Base-by-base conservation (phyloP, 1,284 basidiomycete species). In the Boletus mariae region DNA sequence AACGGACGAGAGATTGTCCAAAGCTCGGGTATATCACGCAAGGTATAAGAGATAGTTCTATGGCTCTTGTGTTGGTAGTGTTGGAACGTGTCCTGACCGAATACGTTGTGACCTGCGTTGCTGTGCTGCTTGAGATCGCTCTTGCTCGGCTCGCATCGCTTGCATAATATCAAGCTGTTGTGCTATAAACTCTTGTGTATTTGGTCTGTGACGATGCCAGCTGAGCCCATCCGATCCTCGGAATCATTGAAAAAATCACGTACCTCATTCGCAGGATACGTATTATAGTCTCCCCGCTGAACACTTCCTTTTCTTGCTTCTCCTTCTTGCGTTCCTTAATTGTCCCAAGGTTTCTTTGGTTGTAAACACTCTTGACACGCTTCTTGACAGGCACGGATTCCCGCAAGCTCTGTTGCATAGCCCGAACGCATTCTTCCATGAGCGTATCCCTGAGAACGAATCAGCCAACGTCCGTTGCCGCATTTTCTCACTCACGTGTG, bases 371-470 rank as follows among this genome's bases (percentile, higher is more conserved):
- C 79, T 98, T 98, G 5, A 87, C 87, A 5, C 94, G 86, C 70
- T 90, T 92, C 76, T 87, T 88, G 56, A 91, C 78, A n/a, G 85
- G 83, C 2, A 89, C 82, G 5, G 84, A 79, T 25, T 84, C 81
- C 11, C 84, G 81, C 45, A 97, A 73, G 34, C 80, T 89, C 71
- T 83, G 85, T 70, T 90, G 92, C 88, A 87, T 96, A 80, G 91
- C 88, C 4, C 92, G 84, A 31, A 98, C 93, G 64, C 94, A 98
- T 74, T 98, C 94, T 70, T 97, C 92, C 93, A 95, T 95, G 35
- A 95, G 75, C 13, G 85, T 87, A 65, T 96, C 94, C 41, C 90
- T 93, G 63, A 17, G 47, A 53, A 5, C 44, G 25, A 34, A 38
- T 55, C 17, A 61, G 38, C 54, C 49, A 32, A 32, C 42, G 45